Conservation (phyloP, 2,329 filamentous ascomycete species). For the Alternaria gaisen region DNA sequence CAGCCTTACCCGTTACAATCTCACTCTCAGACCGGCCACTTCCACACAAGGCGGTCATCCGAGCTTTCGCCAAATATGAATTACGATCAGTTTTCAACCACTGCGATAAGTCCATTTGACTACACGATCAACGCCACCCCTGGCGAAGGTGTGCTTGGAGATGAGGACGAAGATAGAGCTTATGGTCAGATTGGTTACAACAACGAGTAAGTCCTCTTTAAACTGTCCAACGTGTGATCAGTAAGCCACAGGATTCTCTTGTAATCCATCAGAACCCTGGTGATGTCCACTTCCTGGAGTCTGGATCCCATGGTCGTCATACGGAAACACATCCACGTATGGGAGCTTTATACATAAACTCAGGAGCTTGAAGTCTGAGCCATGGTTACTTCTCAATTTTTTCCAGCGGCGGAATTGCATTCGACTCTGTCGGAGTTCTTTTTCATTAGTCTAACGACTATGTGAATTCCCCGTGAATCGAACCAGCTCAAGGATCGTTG, state of each 20-base stretch:
- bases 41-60: neutral
- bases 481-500: neutral
- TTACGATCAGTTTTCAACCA: neutral
- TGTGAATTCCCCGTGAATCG: neutral
- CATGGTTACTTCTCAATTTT: neutral
- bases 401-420: neutral
- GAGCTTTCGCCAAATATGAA: neutral
- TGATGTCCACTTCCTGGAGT: neutral
- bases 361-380: neutral
- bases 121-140: neutral
- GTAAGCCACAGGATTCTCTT: slow-evolving; percentile 1
- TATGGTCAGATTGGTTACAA: neutral
- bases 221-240: slow-evolving; percentile 7
- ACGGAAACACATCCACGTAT: neutral
- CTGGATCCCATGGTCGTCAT: neutral
- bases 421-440: neutral
- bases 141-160: neutral
- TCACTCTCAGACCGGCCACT: neutral
- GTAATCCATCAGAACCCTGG: neutral
- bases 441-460: neutral
- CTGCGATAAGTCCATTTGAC: neutral
- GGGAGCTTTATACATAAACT: neutral
- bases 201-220: slow-evolving; percentile 19
- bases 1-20: neutral
- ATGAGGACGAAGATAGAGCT: neutral